Evolutionary conservation across 2,329 filamentous ascomycete genomes (phyloP).

Genomic region (Monilinia aucupariae): DNA sequence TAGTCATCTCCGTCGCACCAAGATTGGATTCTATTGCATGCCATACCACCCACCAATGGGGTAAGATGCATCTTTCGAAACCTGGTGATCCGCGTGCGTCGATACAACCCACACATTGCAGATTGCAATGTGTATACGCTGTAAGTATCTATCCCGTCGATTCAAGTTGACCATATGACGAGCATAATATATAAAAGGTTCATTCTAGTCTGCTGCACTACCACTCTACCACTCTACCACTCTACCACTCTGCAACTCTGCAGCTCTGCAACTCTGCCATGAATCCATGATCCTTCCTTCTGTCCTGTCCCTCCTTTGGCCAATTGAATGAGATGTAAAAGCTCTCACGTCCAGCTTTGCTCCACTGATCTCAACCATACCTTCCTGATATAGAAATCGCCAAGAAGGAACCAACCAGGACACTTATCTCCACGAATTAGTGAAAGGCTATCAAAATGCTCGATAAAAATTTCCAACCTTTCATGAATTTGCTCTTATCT

Average conservation of each 20-base stretch:
- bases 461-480: not conserved
- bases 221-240: no score
- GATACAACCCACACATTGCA: not conserved
- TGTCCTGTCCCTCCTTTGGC: conserved; percentile 7
- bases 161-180: no score
- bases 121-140: no score
- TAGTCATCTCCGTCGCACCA: not conserved
- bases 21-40: not conserved
- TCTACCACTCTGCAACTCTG: no score
- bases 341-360: not conserved
- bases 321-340: conserved; percentile 1
- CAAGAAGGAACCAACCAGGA: conserved; percentile 12
- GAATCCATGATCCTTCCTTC: not conserved
- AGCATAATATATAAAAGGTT: no score
- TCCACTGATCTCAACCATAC: conserved; percentile 7
- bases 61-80: not conserved
- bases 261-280: no score
- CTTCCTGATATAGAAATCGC: conserved; percentile 15
- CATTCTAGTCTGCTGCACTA: no score
- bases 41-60: no score
- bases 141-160: no score
- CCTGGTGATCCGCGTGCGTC: conserved; percentile 12
- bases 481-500: conserved; percentile 13
- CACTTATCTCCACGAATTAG: conserved; percentile 15
- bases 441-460: not conserved